Conservation (phyloP, 768 basidiomycete species). For the Boletus eberwhitei region DNA sequence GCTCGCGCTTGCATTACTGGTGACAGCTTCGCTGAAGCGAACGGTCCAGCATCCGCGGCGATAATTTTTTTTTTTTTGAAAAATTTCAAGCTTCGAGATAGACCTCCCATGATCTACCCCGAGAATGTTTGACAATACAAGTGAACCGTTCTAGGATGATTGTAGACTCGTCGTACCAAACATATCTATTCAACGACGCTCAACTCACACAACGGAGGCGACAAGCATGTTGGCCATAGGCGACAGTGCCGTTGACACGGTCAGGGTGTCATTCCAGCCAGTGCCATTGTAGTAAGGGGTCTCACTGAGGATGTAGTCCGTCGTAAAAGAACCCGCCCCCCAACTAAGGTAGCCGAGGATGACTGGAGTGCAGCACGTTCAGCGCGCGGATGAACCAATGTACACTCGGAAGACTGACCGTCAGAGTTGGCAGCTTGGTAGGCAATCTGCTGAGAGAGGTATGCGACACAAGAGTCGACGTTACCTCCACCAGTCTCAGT, state of each 20-base stretch:
- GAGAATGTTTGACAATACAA: too few species aligned
- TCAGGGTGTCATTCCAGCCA: conserved; percentile 36
- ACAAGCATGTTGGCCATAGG: conserved; percentile 15
- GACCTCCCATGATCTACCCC: too few species aligned
- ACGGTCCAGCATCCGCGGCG: too few species aligned
- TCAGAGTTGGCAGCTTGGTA: conserved; percentile 48
- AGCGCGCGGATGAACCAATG: neutral
- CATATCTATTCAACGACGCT: too few species aligned
- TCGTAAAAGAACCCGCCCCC: conserved; percentile 55
- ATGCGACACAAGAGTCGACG: conserved; percentile 42
- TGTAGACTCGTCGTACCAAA: too few species aligned
- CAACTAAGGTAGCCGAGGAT: conserved; percentile 56
- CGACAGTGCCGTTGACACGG: conserved; percentile 34
- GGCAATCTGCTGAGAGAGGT: conserved; percentile 43
- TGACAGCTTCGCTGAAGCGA: too few species aligned
- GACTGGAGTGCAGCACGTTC: conserved; percentile 26
- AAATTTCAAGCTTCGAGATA: too few species aligned
- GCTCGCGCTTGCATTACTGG: too few species aligned
- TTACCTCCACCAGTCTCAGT: conserved; percentile 62
- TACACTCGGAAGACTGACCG: conserved; percentile 31
- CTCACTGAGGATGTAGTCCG: conserved; percentile 35
- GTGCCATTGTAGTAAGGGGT: conserved; percentile 29
- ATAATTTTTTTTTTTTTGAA: too few species aligned
- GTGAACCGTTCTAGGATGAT: too few species aligned
- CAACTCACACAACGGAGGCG: conserved; percentile 1